Base-by-base conservation (phyloP, 108 stramenopile species). In the Pseudonitzschia multiseries region DNA sequence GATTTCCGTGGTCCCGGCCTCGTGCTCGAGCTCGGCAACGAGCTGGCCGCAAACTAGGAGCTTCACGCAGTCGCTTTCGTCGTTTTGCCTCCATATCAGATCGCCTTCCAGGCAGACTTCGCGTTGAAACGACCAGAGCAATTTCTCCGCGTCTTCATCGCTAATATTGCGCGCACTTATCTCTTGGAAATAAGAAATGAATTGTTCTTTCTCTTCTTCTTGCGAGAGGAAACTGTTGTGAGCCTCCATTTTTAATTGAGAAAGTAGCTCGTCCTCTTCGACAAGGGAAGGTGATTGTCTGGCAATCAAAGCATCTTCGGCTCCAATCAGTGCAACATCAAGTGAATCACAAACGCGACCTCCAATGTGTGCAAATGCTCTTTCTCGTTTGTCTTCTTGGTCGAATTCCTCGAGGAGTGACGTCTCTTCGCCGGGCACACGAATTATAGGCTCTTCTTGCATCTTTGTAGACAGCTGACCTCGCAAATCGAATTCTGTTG, bases 251-350 rank as follows among this genome's bases (percentile, higher is more conserved):
- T 51, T 43, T 15, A 48, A 68, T 14, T 40, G 21, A 22, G 40
- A 43, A 13, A 44, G 65, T 28, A 57, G 44, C 33, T 57, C 65
- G 44, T 76, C 54, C 4, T 65, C 50, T 28, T 78, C 74, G 36
- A 91, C 46, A 17, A 88, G 59, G 15, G 54, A 63, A 13, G 81
- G 72, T 32, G 86, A 76, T 50, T 65, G 65, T 21, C 78, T 28
- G 14, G 84, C 80, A 65, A 89, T 78, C 42, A 91, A 61, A 24
- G 82, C 80, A 73, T 91, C 84, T 70, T 89, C 90, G 0, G 86
- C 87, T 70, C 79, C 87, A 13, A 81, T 77, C 15, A 91, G 79
- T 0, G 88, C 90, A 33, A 79, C 74, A 61, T 91, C 87, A 13
- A 89, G 60, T 18, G 80, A 63, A 26, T 77, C 77, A 36, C 78